Evolutionary conservation across 2,329 filamentous ascomycete genomes (phyloP).

Genomic region (Xylariaceae sp.): DNA sequence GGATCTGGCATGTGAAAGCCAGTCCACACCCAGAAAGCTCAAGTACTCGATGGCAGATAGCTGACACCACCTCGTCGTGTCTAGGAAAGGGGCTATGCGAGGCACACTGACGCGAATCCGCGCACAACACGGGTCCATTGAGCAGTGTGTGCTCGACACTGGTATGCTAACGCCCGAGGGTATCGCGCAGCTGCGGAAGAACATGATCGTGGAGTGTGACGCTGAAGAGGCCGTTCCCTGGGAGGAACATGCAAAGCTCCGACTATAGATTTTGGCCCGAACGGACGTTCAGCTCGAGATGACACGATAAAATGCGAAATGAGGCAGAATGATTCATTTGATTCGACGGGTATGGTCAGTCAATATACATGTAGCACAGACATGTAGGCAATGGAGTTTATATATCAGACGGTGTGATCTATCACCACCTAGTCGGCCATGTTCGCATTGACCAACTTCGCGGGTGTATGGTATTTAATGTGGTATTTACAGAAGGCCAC

Average conservation of each 20-base stretch:
- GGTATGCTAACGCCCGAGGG: slow-evolving; percentile 55
- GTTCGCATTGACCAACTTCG: slow-evolving; percentile 1
- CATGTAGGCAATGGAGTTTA: slow-evolving; percentile 10
- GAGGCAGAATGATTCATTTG: slow-evolving; percentile 1
- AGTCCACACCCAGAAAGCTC: not conserved
- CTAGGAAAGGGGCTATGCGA: slow-evolving; percentile 45
- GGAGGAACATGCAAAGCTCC: slow-evolving; percentile 25
- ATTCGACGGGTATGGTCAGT: slow-evolving; percentile 20
- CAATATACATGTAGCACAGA: slow-evolving; percentile 12
- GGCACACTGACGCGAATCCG: slow-evolving; percentile 52
- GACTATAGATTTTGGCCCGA: too few species aligned
- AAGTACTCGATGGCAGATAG: not conserved
- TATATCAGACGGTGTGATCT: slow-evolving; percentile 16
- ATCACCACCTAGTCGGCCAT: slow-evolving; percentile 2
- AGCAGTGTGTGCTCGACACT: slow-evolving; percentile 56
- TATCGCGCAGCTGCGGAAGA: slow-evolving; percentile 37
- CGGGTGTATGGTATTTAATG: not conserved
- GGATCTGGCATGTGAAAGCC: not conserved
- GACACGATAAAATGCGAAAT: not conserved
- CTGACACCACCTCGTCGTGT: slow-evolving; percentile 16
- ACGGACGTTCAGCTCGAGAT: slow-evolving; percentile 1
- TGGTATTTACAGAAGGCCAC: not conserved
- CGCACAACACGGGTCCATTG: slow-evolving; percentile 57
- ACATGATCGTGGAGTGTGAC: slow-evolving; percentile 27
- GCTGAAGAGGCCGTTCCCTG: slow-evolving; percentile 24